These are phyloP conservation scores for Drosera capensis DNA, from an alignment of 148 eudicot genomes.

Conservation along the genomic window DNA sequence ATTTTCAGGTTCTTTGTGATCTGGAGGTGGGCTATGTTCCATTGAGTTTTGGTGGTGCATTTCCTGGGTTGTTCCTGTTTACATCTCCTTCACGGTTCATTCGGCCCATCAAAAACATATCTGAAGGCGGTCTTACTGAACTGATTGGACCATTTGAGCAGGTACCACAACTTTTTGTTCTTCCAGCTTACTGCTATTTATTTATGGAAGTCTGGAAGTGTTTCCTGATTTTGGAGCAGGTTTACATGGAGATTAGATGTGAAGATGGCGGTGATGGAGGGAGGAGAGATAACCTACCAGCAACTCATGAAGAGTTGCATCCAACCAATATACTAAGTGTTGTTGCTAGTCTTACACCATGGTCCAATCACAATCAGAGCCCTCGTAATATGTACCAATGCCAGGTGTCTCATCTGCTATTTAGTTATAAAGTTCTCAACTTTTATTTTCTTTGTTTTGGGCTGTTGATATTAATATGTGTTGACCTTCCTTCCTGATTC, in stretches of 20 bases:
- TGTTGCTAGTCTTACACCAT: constrained; percentile 85
- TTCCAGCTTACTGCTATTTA: neutral
- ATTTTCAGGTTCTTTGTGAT: constrained; percentile 63
- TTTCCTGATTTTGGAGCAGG: constrained; percentile 19
- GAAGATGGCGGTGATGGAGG: constrained; percentile 96
- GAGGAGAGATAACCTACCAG: constrained; percentile 40
- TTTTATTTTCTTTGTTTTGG: neutral
- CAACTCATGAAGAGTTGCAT: constrained; percentile 93
- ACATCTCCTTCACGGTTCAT: constrained; percentile 84
- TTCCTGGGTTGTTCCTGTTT: constrained; percentile 75
- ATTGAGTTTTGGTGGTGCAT: constrained; percentile 79
- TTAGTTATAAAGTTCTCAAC: neutral
- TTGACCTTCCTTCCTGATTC: constrained; percentile 7
- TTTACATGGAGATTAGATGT: constrained; percentile 82
- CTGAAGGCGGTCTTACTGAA: constrained; percentile 49
- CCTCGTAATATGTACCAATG: constrained; percentile 99
- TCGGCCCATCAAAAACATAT: constrained; percentile 68
- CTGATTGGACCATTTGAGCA: constrained; percentile 91
- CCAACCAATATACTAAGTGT: constrained; percentile 84
- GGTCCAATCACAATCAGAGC: constrained; percentile 98
- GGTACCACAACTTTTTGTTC: constrained; percentile 28
- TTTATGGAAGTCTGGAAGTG: neutral
- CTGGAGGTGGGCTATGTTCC: constrained; percentile 93
- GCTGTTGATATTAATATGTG: neutral
- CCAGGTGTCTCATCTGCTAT: constrained; percentile 36